Percentiles rank a stretch among this genome's conserved stretches.
These are phyloP conservation scores for Scytalidium sp. DNA, from an alignment of 2,329 filamentous ascomycete genomes.

Conservation along the genomic window DNA sequence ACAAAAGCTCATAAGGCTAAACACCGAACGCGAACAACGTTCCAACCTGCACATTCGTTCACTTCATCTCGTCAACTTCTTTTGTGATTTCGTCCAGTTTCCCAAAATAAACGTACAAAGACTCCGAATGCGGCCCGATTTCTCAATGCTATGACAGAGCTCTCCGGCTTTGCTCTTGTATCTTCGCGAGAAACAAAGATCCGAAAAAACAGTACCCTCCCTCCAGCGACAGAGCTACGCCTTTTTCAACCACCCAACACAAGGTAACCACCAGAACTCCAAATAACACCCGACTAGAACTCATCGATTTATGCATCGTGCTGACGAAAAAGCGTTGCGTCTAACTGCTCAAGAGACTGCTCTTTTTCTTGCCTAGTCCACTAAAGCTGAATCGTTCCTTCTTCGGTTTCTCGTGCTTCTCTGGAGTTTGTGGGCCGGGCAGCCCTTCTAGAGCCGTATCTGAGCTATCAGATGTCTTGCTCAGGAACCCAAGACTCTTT, in stretches of 20 bases:
- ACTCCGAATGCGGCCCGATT: no score
- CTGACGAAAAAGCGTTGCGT: background rate
- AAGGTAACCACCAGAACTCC: no score
- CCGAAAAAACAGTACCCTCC: no score
- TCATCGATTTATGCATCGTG: no score
- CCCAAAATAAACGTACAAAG: background rate
- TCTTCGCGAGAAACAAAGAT: no score
- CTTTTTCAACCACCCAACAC: no score
- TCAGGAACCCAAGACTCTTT: constrained; percentile 68
- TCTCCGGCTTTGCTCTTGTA: no score
- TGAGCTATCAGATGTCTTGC: constrained; percentile 35
- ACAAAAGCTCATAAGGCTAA: no score
- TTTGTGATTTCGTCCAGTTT: background rate
- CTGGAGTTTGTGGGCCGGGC: constrained; percentile 21
- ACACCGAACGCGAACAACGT: no score
- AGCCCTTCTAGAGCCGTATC: constrained; percentile 23
- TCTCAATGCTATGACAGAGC: background rate
- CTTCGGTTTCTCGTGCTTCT: constrained; percentile 45
- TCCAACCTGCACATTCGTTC: no score
- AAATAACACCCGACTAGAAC: no score
- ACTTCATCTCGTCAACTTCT: background rate
- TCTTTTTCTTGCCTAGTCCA: constrained; percentile 67
- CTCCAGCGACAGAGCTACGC: no score
- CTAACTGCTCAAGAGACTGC: constrained; percentile 40
- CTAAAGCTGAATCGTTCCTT: constrained; percentile 66